Evolutionary conservation across 179 eudicot species (phyloP), one percentile per base, ranked within the genome.

Genomic region (Sideroxylon spinosum): DNA sequence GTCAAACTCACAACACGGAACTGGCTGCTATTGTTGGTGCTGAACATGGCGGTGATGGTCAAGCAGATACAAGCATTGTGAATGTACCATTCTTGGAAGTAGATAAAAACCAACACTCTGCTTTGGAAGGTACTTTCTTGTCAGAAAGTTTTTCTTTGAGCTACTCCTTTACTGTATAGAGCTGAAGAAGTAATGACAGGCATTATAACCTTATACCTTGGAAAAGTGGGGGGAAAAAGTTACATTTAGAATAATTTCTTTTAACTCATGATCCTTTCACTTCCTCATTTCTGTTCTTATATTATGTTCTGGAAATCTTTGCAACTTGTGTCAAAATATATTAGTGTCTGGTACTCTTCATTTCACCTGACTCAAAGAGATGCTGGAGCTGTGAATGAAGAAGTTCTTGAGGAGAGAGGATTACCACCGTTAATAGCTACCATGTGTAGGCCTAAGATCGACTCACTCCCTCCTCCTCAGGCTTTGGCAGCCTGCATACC

Each of bases 51-150:
- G 81, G 82, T 44, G 68, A 50, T 71, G 78, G 64, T 69, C 77
- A 68, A 72, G 72, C 75, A 17, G 85, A 84, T 81, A 79, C 49
- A n/a, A 78, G 55, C 56, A 13, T 53, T 50, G 73, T 22, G 16
- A 81, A 70, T 59, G 25, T 56, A 46, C 50, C 81, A 29, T 67
- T 64, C 11, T 78, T 83, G 57, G 81, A 73, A 57, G 79, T 19
- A 59, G 78, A 77, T 44, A 77, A 82, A 78, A 81, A 67, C 59
- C 79, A 44, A 66, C 57, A 28, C 69, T 59, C 80, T 79, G 82
- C 69, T 48, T 48, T 57, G 63, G 79, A 70, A 87, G 92, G 91
- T 91, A 87, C 46, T 62, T 80, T 75, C 57, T 71, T 26, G 55
- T 50, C 57, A 20, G 44, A 16, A 17, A 49, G 61, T n/a, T 19